A percentile compares a stretch with the other conserved stretches of the same genome.
Conservation (phyloP, 352 stramenopile genomes). For the Globisporangium heterothallicum region DNA sequence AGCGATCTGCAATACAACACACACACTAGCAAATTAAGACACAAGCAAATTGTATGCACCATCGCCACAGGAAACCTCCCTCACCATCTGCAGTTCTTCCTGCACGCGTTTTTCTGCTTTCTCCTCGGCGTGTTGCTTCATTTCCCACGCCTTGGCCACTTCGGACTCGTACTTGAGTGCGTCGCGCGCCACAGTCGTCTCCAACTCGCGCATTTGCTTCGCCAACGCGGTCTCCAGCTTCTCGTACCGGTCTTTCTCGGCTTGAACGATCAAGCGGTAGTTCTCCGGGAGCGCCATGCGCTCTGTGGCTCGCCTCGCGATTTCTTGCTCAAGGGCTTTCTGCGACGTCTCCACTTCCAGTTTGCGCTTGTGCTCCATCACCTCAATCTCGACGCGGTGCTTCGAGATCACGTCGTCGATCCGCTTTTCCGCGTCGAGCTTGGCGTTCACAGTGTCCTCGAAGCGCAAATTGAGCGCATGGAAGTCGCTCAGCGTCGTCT, state of each 20-base stretch:
- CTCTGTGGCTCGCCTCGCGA: slow-evolving; percentile 33
- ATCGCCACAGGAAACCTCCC: no score
- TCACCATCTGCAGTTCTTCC: slow-evolving; percentile 49
- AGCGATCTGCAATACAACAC: slow-evolving; percentile 29
- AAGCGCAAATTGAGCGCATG: slow-evolving; percentile 63
- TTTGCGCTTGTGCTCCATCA: slow-evolving; percentile 51
- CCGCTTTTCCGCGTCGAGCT: slow-evolving; percentile 42
- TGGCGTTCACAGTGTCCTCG: slow-evolving; percentile 40
- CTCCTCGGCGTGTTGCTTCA: slow-evolving; percentile 37
- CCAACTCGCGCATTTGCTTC: slow-evolving; percentile 50
- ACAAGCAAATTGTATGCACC: no score
- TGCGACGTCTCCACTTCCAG: slow-evolving; percentile 40
- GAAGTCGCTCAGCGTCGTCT: slow-evolving; percentile 57
- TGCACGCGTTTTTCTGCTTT: slow-evolving; percentile 56
- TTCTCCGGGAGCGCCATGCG: slow-evolving; percentile 52
- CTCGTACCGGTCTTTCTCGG: slow-evolving; percentile 62
- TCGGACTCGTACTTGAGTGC: slow-evolving; percentile 32
- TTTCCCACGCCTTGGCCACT: slow-evolving; percentile 27
- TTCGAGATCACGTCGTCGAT: slow-evolving; percentile 34
- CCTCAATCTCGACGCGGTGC: slow-evolving; percentile 48
- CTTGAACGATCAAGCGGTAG: slow-evolving; percentile 46
- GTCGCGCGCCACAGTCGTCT: slow-evolving; percentile 40
- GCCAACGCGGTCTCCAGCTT: slow-evolving; percentile 44
- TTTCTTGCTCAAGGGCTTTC: slow-evolving; percentile 31
- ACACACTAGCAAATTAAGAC: background rate